Evolutionary conservation across 179 eudicot species (phyloP).

Genomic region (Drosera spatulata): DNA sequence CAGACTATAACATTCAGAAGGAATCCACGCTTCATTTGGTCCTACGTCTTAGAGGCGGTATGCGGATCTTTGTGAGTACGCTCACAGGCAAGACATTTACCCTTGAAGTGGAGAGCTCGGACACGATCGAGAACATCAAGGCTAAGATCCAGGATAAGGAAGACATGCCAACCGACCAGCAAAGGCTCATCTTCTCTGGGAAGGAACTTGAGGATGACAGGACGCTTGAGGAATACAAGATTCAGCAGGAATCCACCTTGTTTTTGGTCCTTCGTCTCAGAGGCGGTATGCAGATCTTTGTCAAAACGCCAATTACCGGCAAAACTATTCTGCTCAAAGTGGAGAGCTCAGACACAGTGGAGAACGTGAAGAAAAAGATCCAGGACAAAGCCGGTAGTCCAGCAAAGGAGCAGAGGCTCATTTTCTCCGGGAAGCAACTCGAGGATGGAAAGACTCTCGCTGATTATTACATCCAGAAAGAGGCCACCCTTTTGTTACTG

Average conservation of each 20-base stretch:
- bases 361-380: slow-evolving; percentile 8
- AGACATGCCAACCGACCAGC: neutral
- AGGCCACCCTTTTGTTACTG: too few relatives aligned
- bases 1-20: too few relatives aligned
- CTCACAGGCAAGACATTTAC: too few relatives aligned
- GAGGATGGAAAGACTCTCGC: slow-evolving; percentile 20
- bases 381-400: slow-evolving; percentile 19
- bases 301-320: neutral
- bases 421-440: slow-evolving; percentile 19
- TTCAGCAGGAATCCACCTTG: neutral
- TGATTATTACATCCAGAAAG: neutral
- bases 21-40: too few relatives aligned
- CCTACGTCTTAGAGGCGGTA: too few relatives aligned
- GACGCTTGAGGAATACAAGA: neutral
- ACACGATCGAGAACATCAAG: neutral
- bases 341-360: too few relatives aligned
- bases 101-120: neutral
- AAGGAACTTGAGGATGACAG: neutral
- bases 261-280: neutral
- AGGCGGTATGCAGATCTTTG: neutral
- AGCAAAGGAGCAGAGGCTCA: slow-evolving; percentile 17
- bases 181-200: slow-evolving; percentile 1
- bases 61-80: too few relatives aligned
- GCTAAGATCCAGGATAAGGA: slow-evolving; percentile 1
- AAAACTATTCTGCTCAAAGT: too few relatives aligned